Base-by-base conservation (phyloP, 2,329 filamentous ascomycete species). In the Phyllosticta ampelicida region DNA sequence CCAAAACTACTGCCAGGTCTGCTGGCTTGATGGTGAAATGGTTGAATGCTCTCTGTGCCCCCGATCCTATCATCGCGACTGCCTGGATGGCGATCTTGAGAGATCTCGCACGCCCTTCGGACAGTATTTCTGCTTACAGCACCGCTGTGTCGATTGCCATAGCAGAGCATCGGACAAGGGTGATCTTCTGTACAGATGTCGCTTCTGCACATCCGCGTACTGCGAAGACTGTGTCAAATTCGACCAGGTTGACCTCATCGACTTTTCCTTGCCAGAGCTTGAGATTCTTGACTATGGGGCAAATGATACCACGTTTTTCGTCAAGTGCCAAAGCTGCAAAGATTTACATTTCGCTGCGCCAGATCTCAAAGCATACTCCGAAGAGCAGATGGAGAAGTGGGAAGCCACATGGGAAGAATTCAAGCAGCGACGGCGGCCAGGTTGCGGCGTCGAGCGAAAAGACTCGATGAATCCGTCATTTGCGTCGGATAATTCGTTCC, bases 201-300 rank as follows among this genome's bases (percentile, higher is more conserved):
- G 78, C 9, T 81, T 75, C 73, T 85, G 82, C 61, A 75, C 78
- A 26, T 68, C 69, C 1, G 80, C 77, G 0, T 83, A 75, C 63
- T 85, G 82, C 63, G 81, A 85, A 58, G 78, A 83, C 51, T 84
- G 81, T 63, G 65, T 84, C 0, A 75, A 83, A 53, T 83, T 78
- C 69, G 73, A 78, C 3, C 70, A 71, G 2, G 74, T 75, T 0
- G 70, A 71, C 3, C 74, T 84, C 0, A 65, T 84, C 11, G 80
- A 78, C 9, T 75, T 79, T 21, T 76, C 74, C 13, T 67, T 83
- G 0, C 72, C 75, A 1, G 80, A 83, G 63, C 80, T 78, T 55
- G 75, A 81, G 58, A 62, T 78, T n/a, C 68, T 81, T 1, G 74
- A 72, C 0, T 80, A 78, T 58, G 66, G 65, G 0, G 66, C 71